Conservation (phyloP, 306 rosid species). For the Cucurbita moschata region DNA sequence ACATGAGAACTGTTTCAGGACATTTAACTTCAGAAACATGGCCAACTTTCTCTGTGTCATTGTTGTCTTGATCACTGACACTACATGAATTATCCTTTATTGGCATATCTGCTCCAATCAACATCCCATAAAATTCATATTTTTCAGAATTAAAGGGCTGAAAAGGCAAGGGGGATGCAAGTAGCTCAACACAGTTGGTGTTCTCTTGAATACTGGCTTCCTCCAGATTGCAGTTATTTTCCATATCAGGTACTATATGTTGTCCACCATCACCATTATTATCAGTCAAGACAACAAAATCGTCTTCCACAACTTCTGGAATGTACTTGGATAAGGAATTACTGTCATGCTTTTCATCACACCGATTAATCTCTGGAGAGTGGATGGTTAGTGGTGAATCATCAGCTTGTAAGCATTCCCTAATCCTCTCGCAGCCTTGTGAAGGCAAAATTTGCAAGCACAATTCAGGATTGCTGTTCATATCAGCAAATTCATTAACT, state of each 20-base stretch:
- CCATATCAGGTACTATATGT: constrained; percentile 17
- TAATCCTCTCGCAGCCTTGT: constrained; percentile 15
- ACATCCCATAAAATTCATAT: constrained; percentile 18
- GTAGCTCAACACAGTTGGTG: constrained; percentile 16
- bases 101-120: constrained; percentile 20
- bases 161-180: constrained; percentile 25
- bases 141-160: constrained; percentile 23
- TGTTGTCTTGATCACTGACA: constrained; percentile 24
- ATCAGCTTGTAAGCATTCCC: constrained; percentile 23
- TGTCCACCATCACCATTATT: constrained; percentile 11
- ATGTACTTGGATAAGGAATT: constrained; percentile 4
- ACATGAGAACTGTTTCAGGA: constrained; percentile 19
- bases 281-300: constrained; percentile 7
- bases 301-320: constrained; percentile 10
- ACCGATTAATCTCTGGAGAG: constrained; percentile 18
- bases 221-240: constrained; percentile 20
- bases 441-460: constrained; percentile 19
- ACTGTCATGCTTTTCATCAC: constrained; percentile 10
- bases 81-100: constrained; percentile 22
- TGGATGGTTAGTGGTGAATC: constrained; percentile 23
- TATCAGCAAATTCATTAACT: constrained; percentile 19
- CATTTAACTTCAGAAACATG: constrained; percentile 23
- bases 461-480: constrained; percentile 17
- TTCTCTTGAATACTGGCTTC: constrained; percentile 17
- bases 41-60: constrained; percentile 27